Evolutionary conservation across 305 asterid species (phyloP).

Genomic region (Caryopteris hybrid): DNA sequence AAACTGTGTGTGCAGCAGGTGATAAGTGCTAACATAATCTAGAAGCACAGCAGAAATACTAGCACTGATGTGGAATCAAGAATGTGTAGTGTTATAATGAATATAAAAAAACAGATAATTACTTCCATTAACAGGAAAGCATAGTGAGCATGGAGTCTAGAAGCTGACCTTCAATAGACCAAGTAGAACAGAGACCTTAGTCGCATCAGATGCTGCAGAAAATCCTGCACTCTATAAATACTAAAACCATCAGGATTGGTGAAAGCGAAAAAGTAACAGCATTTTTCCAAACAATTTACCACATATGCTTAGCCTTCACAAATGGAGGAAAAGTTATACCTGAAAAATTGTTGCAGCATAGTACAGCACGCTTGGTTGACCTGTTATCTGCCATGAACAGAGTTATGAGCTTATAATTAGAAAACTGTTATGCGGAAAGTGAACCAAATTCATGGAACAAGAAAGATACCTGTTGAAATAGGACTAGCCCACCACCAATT

Average conservation of each 20-base stretch:
- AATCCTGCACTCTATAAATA: constrained; percentile 80
- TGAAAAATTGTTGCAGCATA: constrained; percentile 89
- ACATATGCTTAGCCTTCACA: constrained; percentile 8
- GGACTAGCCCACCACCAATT: constrained; percentile 88
- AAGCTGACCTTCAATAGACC: constrained; percentile 74
- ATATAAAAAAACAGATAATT: not conserved
- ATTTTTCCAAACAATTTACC: not conserved
- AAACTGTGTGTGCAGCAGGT: not conserved
- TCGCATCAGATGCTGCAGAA: constrained; percentile 97
- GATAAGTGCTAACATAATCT: constrained; percentile 9
- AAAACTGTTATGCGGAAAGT: not conserved
- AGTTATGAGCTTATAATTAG: constrained; percentile 24
- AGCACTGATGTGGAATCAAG: not conserved
- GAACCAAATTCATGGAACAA: constrained; percentile 9
- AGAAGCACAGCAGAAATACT: not conserved
- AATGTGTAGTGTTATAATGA: not conserved
- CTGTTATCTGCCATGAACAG: constrained; percentile 69
- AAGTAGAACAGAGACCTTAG: constrained; percentile 78
- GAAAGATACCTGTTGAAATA: constrained; percentile 82
- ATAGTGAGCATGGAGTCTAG: constrained; percentile 13
- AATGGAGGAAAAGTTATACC: constrained; percentile 40
- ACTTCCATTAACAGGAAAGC: not conserved
- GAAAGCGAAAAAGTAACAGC: constrained; percentile 7
- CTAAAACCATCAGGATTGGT: constrained; percentile 15
- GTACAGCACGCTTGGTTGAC: constrained; percentile 96